Percentiles rank a stretch among this genome's conserved stretches.
phyloP scores from a whole-genome alignment of 108 stramenopile genomes.

The Nitzschia sp. region DNA sequence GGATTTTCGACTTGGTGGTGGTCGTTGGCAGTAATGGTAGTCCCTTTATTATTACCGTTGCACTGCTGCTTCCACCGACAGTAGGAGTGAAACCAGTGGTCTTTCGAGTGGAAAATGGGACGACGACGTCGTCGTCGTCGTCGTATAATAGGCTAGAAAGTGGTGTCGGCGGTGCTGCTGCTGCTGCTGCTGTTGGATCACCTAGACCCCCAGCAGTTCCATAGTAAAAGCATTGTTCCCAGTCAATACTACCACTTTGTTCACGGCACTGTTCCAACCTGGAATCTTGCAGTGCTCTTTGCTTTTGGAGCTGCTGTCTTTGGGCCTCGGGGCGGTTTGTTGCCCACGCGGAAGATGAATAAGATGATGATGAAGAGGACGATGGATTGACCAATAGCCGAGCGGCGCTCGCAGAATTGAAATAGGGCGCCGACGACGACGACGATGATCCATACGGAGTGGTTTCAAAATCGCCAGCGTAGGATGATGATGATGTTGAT shows the following conservation, averaged over 20 bases:
- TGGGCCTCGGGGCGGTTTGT: not conserved
- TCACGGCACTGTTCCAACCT: conserved; percentile 21
- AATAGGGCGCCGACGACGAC: not conserved
- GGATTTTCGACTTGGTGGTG: not conserved
- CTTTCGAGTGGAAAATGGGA: too few relatives aligned
- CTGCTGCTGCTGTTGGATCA: not conserved
- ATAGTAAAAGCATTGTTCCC: conserved; percentile 35
- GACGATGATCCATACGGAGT: not conserved
- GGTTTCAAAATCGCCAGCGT: not conserved
- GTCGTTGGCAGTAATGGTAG: not conserved
- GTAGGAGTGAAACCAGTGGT: too few relatives aligned
- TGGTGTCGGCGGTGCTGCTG: too few relatives aligned
- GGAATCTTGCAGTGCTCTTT: conserved; percentile 17
- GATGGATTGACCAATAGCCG: conserved; percentile 2
- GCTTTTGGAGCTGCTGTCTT: conserved; percentile 5
- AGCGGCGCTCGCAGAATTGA: conserved; percentile 4
- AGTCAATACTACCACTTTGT: conserved; percentile 2
- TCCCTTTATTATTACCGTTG: too few relatives aligned
- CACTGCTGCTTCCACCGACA: too few relatives aligned
- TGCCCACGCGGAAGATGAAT: not conserved
- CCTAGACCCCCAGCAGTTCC: conserved; percentile 8
- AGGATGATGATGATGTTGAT: too few relatives aligned
- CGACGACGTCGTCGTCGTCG: too few relatives aligned
- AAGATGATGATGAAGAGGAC: not conserved
- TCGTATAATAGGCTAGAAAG: too few relatives aligned